Evolutionary conservation across 2,329 filamentous ascomycete genomes (phyloP).

Genomic region (Shiraia bambusicola): DNA sequence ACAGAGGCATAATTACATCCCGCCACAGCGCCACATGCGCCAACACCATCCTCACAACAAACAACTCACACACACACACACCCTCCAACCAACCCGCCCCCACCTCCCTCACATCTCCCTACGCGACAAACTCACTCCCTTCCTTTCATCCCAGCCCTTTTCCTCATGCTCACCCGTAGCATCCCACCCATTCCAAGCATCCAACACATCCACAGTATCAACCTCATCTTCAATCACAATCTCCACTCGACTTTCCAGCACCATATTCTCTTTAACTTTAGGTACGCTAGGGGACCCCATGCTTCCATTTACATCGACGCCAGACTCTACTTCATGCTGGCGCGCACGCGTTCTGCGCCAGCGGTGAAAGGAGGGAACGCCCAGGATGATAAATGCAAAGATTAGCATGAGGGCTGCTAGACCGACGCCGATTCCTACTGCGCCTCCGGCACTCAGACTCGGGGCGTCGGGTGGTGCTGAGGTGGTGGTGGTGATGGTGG

Average conservation of each 20-base stretch:
- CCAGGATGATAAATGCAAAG: constrained; percentile 12
- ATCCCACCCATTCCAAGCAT: constrained; percentile 10
- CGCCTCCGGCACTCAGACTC: constrained; percentile 7
- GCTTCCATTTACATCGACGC: constrained; percentile 3
- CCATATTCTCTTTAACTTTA: constrained; percentile 24
- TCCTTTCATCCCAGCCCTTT: constrained; percentile 7
- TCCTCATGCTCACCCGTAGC: constrained; percentile 5
- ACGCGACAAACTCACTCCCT: constrained; percentile 21
- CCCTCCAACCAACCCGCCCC: too few species aligned
- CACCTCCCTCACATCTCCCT: constrained; percentile 9
- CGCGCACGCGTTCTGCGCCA: constrained; percentile 19
- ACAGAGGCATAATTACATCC: too few species aligned
- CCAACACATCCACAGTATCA: constrained; percentile 9
- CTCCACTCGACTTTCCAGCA: constrained; percentile 27
- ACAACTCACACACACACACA: too few species aligned
- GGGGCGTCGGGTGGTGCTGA: neutral
- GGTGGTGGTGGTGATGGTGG: neutral
- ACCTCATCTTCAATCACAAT: constrained; percentile 23
- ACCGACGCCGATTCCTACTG: constrained; percentile 10
- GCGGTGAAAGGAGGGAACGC: constrained; percentile 15
- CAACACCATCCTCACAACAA: neutral
- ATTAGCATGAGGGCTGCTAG: constrained; percentile 8
- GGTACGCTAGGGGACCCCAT: neutral
- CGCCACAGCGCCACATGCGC: neutral
- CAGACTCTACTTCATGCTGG: constrained; percentile 23